These are phyloP conservation scores for Aquilaria malaccensis DNA, from an alignment of 345 rosid genomes.

Conservation along the genomic window DNA sequence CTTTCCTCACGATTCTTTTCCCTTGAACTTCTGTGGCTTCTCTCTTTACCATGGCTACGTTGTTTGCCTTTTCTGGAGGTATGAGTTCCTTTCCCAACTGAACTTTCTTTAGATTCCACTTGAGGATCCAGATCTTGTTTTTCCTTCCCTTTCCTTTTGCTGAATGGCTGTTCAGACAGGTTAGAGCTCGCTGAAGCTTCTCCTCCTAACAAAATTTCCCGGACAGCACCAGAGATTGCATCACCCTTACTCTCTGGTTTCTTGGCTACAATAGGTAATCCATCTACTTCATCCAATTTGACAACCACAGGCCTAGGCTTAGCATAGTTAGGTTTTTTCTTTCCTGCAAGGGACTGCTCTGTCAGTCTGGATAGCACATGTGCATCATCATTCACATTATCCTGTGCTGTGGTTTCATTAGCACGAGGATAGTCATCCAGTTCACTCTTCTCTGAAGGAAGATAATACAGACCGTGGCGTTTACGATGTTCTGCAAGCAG, in stretches of 20 bases:
- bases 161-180: conserved; percentile 22
- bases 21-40: conserved; percentile 29
- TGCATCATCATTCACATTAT: conserved; percentile 25
- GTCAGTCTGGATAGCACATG: conserved; percentile 46
- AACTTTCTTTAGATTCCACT: conserved; percentile 27
- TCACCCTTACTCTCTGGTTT: conserved; percentile 35
- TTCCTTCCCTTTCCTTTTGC: conserved; percentile 58
- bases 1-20: conserved; percentile 30
- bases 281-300: conserved; percentile 73
- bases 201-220: conserved; percentile 60
- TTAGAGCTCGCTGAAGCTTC: conserved; percentile 20
- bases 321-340: conserved; percentile 45
- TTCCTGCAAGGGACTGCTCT: conserved; percentile 41
- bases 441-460: conserved; percentile 52
- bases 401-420: conserved; percentile 39
- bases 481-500: conserved; percentile 83
- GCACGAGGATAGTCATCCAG: conserved; percentile 77
- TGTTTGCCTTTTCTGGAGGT: conserved; percentile 48
- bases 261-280: conserved; percentile 19
- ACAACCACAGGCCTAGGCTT: conserved; percentile 95
- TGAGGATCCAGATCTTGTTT: conserved; percentile 28
- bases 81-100: conserved; percentile 26
- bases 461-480: conserved; percentile 79
- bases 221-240: conserved; percentile 52
- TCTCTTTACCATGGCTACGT: conserved; percentile 43